phyloP scores from a whole-genome alignment of 2,329 filamentous ascomycete species.

The Ophiocordyceps robertsii region DNA sequence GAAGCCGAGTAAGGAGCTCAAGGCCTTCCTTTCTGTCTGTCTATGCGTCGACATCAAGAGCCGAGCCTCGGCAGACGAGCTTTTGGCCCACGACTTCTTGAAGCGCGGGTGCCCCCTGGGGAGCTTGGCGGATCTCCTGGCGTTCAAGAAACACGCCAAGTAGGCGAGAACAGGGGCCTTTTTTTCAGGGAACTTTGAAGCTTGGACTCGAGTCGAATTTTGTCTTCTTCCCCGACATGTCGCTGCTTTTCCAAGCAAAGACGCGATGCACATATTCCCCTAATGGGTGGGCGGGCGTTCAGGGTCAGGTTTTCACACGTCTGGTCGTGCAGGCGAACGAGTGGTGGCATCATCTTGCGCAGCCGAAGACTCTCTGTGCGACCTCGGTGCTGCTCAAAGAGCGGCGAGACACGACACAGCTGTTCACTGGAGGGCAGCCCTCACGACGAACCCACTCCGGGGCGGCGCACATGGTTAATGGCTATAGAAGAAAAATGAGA shows the following conservation, averaged over 20 bases:
- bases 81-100: conserved; percentile 86
- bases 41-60: conserved; percentile 94
- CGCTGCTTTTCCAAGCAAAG: conserved; percentile 6
- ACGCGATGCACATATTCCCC: conserved; percentile 1
- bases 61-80: conserved; percentile 79
- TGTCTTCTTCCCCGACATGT: background rate
- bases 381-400: too few species aligned
- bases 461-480: too few species aligned
- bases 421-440: background rate
- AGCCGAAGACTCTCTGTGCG: too few species aligned
- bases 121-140: conserved; percentile 75
- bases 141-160: conserved; percentile 67
- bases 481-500: too few species aligned
- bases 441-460: too few species aligned
- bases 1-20: conserved; percentile 94
- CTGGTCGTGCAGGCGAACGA: background rate
- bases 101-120: conserved; percentile 76
- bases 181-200: background rate
- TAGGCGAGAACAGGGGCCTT: conserved; percentile 19
- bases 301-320: background rate
- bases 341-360: background rate
- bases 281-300: background rate
- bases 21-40: conserved; percentile 92
- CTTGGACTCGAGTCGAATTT: background rate
- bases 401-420: background rate